phyloP scores from a whole-genome alignment of 352 stramenopile genomes.

The Phytophthora agathidicida region DNA sequence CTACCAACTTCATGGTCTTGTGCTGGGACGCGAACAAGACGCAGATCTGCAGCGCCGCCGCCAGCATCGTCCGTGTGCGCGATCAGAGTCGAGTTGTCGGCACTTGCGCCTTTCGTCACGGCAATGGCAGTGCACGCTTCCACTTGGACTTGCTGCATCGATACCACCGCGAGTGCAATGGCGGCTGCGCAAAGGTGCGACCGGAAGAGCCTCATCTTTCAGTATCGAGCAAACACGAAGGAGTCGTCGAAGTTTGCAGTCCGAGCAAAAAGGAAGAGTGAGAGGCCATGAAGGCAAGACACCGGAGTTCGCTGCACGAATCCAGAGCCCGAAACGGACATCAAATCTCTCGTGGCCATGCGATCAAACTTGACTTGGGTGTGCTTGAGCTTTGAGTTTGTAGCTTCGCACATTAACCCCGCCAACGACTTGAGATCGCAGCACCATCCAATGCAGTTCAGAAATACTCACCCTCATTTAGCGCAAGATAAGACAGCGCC shows the following conservation, averaged over 20 bases:
- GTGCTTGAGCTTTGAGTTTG: conserved; percentile 7
- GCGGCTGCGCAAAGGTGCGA: conserved; percentile 7
- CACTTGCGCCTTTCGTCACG: conserved; percentile 75
- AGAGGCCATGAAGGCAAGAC: conserved; percentile 4
- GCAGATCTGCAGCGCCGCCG: conserved; percentile 82
- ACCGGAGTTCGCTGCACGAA: background rate
- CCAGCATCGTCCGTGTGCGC: conserved; percentile 90
- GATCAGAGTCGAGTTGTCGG: conserved; percentile 86
- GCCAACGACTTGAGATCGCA: conserved; percentile 14
- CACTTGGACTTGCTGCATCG: conserved; percentile 19
- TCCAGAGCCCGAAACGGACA: conserved; percentile 19
- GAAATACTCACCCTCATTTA: conserved; percentile 1
- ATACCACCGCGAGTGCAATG: conserved; percentile 4
- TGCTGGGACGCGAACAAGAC: conserved; percentile 91
- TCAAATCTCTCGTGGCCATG: conserved; percentile 26
- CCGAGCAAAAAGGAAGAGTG: conserved; percentile 25
- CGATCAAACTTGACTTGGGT: conserved; percentile 19
- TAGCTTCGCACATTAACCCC: conserved; percentile 17
- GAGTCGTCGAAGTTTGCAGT: conserved; percentile 10
- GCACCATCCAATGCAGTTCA: background rate
- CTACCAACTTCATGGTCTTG: conserved; percentile 53
- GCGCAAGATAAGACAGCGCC: background rate
- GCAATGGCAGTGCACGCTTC: conserved; percentile 89
- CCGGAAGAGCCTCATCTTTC: conserved; percentile 28
- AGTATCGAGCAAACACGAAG: conserved; percentile 8